phyloP scores from a whole-genome alignment of 2,329 filamentous ascomycete species.

The Colletotrichum liaoningense region DNA sequence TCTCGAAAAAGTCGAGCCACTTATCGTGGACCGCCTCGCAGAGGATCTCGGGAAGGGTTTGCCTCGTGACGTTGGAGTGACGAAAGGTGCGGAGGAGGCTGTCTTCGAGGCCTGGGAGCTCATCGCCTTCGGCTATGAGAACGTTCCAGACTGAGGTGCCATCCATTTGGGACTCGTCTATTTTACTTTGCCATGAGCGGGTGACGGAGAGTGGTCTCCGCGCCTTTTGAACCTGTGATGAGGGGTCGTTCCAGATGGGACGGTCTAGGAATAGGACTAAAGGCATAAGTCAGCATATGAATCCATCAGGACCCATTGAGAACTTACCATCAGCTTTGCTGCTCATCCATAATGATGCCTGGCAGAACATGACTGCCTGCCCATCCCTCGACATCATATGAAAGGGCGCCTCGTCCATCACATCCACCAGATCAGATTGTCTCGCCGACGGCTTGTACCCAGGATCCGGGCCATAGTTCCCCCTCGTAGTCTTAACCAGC shows the following conservation, averaged over 20 bases:
- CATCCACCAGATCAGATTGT: conserved; percentile 35
- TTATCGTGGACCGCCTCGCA: conserved; percentile 41
- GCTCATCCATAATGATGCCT: conserved; percentile 48
- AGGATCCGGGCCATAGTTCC: neutral
- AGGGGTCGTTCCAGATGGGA: conserved; percentile 38
- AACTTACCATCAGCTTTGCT: conserved; percentile 37
- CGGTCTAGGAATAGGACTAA: conserved; percentile 47
- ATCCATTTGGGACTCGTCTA: conserved; percentile 32
- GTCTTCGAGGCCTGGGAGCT: conserved; percentile 27
- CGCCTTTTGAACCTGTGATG: conserved; percentile 36
- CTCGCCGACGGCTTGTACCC: conserved; percentile 15
- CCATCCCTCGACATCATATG: conserved; percentile 37
- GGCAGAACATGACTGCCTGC: conserved; percentile 44
- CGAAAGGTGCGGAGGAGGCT: conserved; percentile 24
- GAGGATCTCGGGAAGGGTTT: conserved; percentile 36
- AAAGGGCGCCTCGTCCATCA: conserved; percentile 35
- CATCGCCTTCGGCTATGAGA: conserved; percentile 31
- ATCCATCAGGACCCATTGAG: neutral
- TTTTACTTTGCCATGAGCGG: conserved; percentile 30
- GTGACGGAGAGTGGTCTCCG: conserved; percentile 31
- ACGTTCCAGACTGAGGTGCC: conserved; percentile 34
- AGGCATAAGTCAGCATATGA: neutral
- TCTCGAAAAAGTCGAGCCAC: conserved; percentile 48
- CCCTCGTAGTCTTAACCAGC: conserved; percentile 36
- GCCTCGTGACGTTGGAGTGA: conserved; percentile 8